These are phyloP conservation scores for Babesia bigemina DNA, from an alignment of 169 alveolate species.

Conservation along the genomic window DNA sequence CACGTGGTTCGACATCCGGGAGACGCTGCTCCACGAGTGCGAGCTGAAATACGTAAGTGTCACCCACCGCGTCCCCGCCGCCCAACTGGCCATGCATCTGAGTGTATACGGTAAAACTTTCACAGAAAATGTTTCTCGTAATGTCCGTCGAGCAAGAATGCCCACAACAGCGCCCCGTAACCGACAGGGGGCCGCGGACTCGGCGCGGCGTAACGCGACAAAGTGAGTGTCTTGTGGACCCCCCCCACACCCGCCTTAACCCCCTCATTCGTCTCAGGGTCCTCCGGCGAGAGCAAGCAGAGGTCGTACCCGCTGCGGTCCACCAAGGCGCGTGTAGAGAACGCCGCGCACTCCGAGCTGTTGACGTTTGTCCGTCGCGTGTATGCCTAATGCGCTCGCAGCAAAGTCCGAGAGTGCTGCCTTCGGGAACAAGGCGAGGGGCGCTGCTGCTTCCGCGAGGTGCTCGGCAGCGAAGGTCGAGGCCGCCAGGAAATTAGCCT, in stretches of 20 bases:
- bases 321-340: neutral
- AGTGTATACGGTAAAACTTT: neutral
- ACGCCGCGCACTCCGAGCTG: neutral
- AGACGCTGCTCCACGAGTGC: neutral
- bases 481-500: conserved; percentile 17
- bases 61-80: neutral
- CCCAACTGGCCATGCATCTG: no score
- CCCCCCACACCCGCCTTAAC: no score
- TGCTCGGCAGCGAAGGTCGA: neutral
- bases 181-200: no score
- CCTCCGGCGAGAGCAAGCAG: neutral
- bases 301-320: conserved; percentile 5
- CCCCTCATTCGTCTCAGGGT: no score
- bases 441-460: conserved; percentile 4
- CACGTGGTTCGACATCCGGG: conserved; percentile 6
- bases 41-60: conserved; percentile 11
- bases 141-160: neutral
- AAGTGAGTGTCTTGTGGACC: no score
- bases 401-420: neutral
- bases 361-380: conserved; percentile 1
- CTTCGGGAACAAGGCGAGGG: neutral
- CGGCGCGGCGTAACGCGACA: no score
- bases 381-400: neutral
- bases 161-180: neutral
- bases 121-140: neutral